phyloP scores from a whole-genome alignment of 331 rosid species.

The Quercus tomentella region DNA sequence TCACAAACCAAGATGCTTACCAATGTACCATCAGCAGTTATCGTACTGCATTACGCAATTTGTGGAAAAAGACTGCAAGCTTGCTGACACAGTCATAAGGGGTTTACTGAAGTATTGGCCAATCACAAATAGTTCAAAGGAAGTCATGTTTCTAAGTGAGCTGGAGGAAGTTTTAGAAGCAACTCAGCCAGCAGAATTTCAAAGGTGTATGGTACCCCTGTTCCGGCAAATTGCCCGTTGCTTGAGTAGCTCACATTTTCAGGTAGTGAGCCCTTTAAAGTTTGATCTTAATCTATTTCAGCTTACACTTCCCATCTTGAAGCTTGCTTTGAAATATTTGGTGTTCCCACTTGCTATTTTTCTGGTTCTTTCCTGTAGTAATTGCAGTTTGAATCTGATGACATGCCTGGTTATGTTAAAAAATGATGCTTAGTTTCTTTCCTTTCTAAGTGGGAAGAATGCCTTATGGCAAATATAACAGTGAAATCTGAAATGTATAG shows the following conservation, averaged over 20 bases:
- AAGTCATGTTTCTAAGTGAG: constrained; percentile 61
- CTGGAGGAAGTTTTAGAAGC: constrained; percentile 63
- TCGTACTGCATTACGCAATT: constrained; percentile 55
- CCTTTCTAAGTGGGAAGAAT: neutral
- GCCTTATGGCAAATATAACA: neutral
- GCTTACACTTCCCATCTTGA: neutral
- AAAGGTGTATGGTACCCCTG: constrained; percentile 55
- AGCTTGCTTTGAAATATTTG: neutral
- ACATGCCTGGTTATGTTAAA: neutral
- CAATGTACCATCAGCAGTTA: constrained; percentile 63
- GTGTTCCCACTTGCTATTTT: neutral
- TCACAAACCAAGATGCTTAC: constrained; percentile 61
- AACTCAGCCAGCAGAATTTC: constrained; percentile 56
- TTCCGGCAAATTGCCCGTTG: constrained; percentile 48
- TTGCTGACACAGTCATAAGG: constrained; percentile 50
- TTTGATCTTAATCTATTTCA: neutral
- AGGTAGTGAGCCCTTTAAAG: constrained; percentile 33
- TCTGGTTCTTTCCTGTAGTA: neutral
- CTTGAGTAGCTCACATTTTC: constrained; percentile 61
- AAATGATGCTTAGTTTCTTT: neutral
- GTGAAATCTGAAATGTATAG: neutral
- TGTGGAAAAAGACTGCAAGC: constrained; percentile 61
- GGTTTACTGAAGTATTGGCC: constrained; percentile 66
- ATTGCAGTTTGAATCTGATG: neutral
- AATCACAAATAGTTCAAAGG: constrained; percentile 63